Evolutionary conservation across 441 rosid species (phyloP), one percentile per base, ranked within the genome.

Genomic region (Arabidopsis lyrata): DNA sequence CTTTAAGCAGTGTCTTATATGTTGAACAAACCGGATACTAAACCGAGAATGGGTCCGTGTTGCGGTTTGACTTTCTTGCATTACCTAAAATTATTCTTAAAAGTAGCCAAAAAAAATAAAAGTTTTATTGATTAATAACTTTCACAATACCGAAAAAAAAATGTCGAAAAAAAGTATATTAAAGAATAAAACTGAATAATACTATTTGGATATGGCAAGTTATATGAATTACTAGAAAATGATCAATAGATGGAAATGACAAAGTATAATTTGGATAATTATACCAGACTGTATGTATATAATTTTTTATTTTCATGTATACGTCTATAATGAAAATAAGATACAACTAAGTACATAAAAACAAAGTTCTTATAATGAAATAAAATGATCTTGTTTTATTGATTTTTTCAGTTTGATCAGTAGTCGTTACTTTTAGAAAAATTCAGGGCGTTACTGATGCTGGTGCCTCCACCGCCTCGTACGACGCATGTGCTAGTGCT

Each of bases 21-120:
- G 5, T 65, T 9, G 0, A 8, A 8, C 24, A 13, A 36, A 35
- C 34, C n/a, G 53, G 6, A 44, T 45, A 44, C 15, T 29, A 31
- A 69, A 69, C 66, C 55, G 34, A 69, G 24, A 10, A 10, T 56
- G 10, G 11, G 36, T 64, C 38, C 2, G 14, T 54, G 9, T 32
- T 55, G 27, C 32, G 58, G 16, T 53, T 48, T 48, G 27, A 16
- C 27, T 18, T 48, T 48, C 3, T 24, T 24, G 27, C 2, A 24
- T 24, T 24, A 5, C 4, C 31, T 29, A 5, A 29, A 29, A 29
- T 29, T 29, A 29, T 29, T 24, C 27, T 24, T 24, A 24, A 0
- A 22, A 24, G 27, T 24, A 24, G 27, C 27, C n/a, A n/a, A n/a
- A 4, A 4, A 3, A 29, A 29, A 29, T 3, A 3, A 29, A 29